Conservation (phyloP, 768 basidiomycete genomes). For the Macrolepiota dolichaula region DNA sequence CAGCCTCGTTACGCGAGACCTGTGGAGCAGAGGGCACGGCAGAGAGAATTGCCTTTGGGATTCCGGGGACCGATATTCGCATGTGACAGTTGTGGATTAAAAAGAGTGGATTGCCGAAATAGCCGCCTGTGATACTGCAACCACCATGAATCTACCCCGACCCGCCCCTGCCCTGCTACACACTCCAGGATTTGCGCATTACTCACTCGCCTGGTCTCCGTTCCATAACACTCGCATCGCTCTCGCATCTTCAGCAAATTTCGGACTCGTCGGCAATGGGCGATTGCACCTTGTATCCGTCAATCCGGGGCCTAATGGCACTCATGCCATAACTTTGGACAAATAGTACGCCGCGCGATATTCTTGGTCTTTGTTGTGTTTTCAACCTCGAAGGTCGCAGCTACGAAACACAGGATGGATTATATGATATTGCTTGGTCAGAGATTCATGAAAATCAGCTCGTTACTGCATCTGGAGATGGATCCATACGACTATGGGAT, state of each 20-base stretch:
- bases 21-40: constrained; percentile 34
- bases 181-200: constrained; percentile 84
- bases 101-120: constrained; percentile 14
- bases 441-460: constrained; percentile 94
- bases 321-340: constrained; percentile 49
- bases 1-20: constrained; percentile 47
- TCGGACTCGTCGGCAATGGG: constrained; percentile 94
- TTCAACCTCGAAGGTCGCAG: constrained; percentile 39
- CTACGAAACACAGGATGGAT: constrained; percentile 85
- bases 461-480: constrained; percentile 86
- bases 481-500: constrained; percentile 90
- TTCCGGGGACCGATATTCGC: constrained; percentile 76
- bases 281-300: constrained; percentile 70
- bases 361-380: constrained; percentile 6
- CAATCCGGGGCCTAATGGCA: constrained; percentile 41
- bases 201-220: constrained; percentile 80
- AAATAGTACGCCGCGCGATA: constrained; percentile 55
- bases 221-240: constrained; percentile 75
- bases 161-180: constrained; percentile 25
- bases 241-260: constrained; percentile 85
- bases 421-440: constrained; percentile 93
- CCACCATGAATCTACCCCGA: constrained; percentile 42
- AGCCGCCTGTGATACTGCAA: constrained; percentile 11
- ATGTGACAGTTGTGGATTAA: constrained; percentile 46
- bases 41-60: constrained; percentile 60